A percentile compares a stretch with the other conserved stretches of the same genome.
Evolutionary conservation across 768 basidiomycete species (phyloP).

Genomic region (Termitomyces bulborhizus): DNA sequence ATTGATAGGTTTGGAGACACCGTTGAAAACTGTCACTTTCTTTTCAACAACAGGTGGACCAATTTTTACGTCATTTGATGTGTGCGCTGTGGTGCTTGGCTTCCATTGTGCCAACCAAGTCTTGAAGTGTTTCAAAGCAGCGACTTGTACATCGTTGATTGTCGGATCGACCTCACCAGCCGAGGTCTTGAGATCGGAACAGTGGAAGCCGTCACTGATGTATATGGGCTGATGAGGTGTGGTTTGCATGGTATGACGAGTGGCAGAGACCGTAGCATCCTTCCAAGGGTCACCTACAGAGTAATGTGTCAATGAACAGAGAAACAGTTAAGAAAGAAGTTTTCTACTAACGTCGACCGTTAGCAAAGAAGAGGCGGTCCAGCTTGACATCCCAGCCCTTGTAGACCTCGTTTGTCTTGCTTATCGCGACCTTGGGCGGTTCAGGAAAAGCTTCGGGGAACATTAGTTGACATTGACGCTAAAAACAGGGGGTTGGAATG

Average conservation of each 20-base stretch:
- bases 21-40: neutral
- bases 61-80: neutral
- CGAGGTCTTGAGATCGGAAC: constrained; percentile 45
- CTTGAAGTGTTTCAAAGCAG: constrained; percentile 47
- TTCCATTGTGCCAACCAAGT: constrained; percentile 49
- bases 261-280: constrained; percentile 61
- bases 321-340: neutral
- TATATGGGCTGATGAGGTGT: constrained; percentile 52
- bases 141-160: constrained; percentile 45
- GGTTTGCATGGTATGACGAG: constrained; percentile 36
- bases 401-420: constrained; percentile 42
- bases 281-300: constrained; percentile 65
- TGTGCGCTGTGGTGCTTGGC: constrained; percentile 10
- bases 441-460: constrained; percentile 54
- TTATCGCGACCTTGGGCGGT: constrained; percentile 37
- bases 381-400: constrained; percentile 57
- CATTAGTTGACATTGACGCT: constrained; percentile 69
- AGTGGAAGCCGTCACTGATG: constrained; percentile 60
- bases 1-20: constrained; percentile 24
- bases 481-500: neutral
- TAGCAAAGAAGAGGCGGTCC: constrained; percentile 62
- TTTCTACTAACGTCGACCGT: constrained; percentile 49
- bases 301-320: neutral
- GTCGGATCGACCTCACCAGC: constrained; percentile 43
- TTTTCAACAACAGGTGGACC: neutral